Base-by-base conservation (phyloP, 2,329 filamentous ascomycete genomes). In the Epichloe scottii region DNA sequence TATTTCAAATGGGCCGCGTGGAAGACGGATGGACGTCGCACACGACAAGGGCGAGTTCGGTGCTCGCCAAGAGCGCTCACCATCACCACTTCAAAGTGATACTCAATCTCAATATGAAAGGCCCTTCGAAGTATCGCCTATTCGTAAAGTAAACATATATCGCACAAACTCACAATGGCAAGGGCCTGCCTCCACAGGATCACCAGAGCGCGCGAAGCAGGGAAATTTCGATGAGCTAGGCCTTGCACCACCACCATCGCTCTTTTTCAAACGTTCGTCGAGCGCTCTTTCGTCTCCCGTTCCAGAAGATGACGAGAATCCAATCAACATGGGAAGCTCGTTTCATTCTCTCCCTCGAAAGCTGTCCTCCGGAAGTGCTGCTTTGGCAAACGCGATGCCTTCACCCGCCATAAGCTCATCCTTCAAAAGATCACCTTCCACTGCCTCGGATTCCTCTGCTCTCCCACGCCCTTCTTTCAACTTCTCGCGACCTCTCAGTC, bases 401-500 rank as follows among this genome's bases (percentile, higher is more conserved):
- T 85, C 85, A 23, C 83, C 84, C 2, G 76, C 74, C 48, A 67
- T 77, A 52, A 74, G 78, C 15, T 44, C 50, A n/a, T 74, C 80
- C 30, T 78, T 84, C 59, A 79, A 82, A 53, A 79, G 89, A 60
- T 95, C 90, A 1, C 89, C 89, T 2, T 97, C 93, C 0, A 77
- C 88, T 38, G 83, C 82, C 54, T 97, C 91, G 1, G 88, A 95
- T 55, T 79, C 80, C 48, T 95, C 89, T 2, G 76, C 77, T 10
- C 62, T 89, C 37, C 81, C 84, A 12, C 79, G 84, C 15, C 86
- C 89, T 1, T 81, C 86, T 0, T 91, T 94, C 69, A 97, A 98
- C 68, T 97, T 97, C 66, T 97, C 93, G 0, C 79, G 93, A 42
- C 93, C 93, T 0, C 70, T 95, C 54, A 96, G 91, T 66, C 77